Evolutionary conservation across 2,329 filamentous ascomycete species (phyloP), one percentile per base, ranked within the genome.

Genomic region (Drechslerella coelobrocha): DNA sequence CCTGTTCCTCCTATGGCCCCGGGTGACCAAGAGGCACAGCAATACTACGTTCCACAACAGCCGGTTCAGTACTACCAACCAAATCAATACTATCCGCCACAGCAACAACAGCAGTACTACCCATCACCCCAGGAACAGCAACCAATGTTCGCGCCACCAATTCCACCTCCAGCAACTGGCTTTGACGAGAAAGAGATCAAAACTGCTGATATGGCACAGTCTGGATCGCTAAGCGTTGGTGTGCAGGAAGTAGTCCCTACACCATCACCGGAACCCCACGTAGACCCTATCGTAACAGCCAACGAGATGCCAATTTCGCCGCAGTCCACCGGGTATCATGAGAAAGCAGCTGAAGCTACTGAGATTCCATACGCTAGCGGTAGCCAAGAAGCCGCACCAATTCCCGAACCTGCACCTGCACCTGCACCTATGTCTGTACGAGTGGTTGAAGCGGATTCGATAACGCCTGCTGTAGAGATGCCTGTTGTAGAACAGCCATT

Each of bases 301-400:
- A 12, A 51, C 3, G 23, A 14, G 8, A 51, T 27, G 24, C 47
- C 23, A n/a, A 24, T 51, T 8, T 12, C 10, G 12, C 21, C 26
- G 6, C 47, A 51, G 47, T 23, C 47, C 47, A 17, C 19, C 5
- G 21, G 23, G 14, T 24, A 81, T 43, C 78, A 80, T 62, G 76
- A 75, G 17, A 77, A 79, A 77, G 79, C 78, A 12, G 80, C 81
- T 55, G 78, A 79, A 61, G 79, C 79, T 23, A 76, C 79, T 41
- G 82, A 80, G 81, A 82, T 82, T 53, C 81, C 80, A 2, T 81
- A 81, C 0, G 75, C 82, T 29, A 79, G 80, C 0, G 69, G 76
- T 37, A 52, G 55, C 55, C 9, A 8, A 10, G 19, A 19, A 19
- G 5, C 4, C 19, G 9, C 14, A 45, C 14, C 14, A n/a, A n/a